Conservation (phyloP, 169 alveolate species). For the Perkinsus chesapeaki region DNA sequence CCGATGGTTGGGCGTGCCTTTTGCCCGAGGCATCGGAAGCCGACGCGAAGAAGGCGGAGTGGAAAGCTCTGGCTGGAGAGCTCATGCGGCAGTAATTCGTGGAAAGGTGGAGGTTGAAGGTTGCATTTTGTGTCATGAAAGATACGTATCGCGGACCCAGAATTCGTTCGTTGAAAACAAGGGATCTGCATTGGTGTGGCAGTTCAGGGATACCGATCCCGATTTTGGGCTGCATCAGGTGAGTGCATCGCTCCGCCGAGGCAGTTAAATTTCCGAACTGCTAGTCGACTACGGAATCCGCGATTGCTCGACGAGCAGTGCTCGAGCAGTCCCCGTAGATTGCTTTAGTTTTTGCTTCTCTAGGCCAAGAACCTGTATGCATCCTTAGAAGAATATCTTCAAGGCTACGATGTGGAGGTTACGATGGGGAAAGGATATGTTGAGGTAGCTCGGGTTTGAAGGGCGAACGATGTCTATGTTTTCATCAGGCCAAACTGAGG, state of each 20-base stretch:
- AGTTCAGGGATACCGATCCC: conserved; percentile 25
- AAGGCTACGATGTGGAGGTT: conserved; percentile 20
- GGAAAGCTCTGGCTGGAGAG: conserved; percentile 26
- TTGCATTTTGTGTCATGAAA: not conserved
- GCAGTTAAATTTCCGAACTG: too few relatives aligned
- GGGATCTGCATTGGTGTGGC: conserved; percentile 30
- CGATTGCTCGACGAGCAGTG: too few relatives aligned
- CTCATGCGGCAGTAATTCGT: conserved; percentile 25
- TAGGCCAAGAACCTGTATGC: conserved; percentile 26
- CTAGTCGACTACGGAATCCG: too few relatives aligned
- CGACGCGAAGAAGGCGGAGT: conserved; percentile 10
- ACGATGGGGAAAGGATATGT: not conserved
- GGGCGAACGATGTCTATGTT: not conserved
- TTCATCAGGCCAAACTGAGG: not conserved
- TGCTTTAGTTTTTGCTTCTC: too few relatives aligned
- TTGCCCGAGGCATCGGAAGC: not conserved
- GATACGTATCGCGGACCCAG: conserved; percentile 25
- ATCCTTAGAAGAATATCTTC: conserved; percentile 15
- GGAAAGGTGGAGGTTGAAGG: not conserved
- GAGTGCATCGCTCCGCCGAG: not conserved
- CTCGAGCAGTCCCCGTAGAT: too few relatives aligned
- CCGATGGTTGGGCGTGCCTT: not conserved
- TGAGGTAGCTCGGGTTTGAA: not conserved
- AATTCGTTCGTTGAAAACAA: conserved; percentile 29
- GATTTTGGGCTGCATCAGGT: conserved; percentile 20